These are phyloP conservation scores for Crithidia brevicula DNA, from an alignment of 208 protist genomes.

Conservation along the genomic window DNA sequence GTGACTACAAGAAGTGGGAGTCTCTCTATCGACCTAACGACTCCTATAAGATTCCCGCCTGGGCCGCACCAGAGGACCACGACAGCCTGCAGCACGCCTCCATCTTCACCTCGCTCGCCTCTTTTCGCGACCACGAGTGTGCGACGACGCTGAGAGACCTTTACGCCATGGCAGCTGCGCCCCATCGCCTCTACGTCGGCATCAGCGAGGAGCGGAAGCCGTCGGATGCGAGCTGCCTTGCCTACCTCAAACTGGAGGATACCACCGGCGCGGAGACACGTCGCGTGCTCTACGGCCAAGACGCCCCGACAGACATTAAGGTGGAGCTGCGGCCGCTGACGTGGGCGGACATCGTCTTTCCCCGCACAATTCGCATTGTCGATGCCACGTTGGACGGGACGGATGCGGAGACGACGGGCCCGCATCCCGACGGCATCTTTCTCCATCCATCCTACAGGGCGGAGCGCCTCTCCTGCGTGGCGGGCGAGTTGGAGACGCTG, in stretches of 20 bases:
- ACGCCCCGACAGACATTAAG: slow-evolving; percentile 9
- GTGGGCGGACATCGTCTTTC: slow-evolving; percentile 20
- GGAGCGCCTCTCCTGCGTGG: slow-evolving; percentile 43
- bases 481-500: slow-evolving; percentile 32
- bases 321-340: slow-evolving; percentile 17
- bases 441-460: slow-evolving; percentile 32
- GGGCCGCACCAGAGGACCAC: slow-evolving; percentile 24
- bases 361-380: neutral
- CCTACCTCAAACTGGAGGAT: neutral
- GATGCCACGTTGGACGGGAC: neutral
- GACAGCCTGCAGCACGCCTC: slow-evolving; percentile 47
- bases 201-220: slow-evolving; percentile 76
- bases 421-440: slow-evolving; percentile 19
- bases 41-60: slow-evolving; percentile 32
- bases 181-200: slow-evolving; percentile 78
- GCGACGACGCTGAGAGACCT: slow-evolving; percentile 79
- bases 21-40: slow-evolving; percentile 24
- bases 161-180: slow-evolving; percentile 51
- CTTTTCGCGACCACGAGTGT: slow-evolving; percentile 90
- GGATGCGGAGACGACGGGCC: neutral
- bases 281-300: slow-evolving; percentile 32
- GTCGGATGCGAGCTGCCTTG: slow-evolving; percentile 43
- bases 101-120: slow-evolving; percentile 91
- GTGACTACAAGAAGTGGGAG: slow-evolving; percentile 27
- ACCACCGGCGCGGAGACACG: slow-evolving; percentile 7